Evolutionary conservation across 306 rosid genomes (phyloP).

Genomic region (Canavalia gladiata): DNA sequence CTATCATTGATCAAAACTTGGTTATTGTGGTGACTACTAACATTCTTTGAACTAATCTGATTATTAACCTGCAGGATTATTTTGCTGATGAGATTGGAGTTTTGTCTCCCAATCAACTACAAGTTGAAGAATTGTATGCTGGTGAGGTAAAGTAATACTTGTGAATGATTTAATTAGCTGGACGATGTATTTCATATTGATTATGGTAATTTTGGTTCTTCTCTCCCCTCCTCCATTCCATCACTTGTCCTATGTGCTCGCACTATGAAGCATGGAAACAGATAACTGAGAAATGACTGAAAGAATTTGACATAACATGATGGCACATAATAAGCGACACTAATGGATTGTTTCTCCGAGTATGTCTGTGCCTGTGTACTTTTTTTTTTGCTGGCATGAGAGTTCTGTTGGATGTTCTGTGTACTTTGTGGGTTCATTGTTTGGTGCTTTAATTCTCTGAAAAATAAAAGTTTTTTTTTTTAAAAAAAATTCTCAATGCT

Average conservation of each 20-base stretch:
- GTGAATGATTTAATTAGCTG: slow-evolving; percentile 29
- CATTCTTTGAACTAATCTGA: slow-evolving; percentile 33
- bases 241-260: slow-evolving; percentile 10
- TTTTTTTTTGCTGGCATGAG: slow-evolving; percentile 26
- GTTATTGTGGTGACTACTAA: slow-evolving; percentile 20
- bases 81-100: slow-evolving; percentile 96
- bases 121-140: slow-evolving; percentile 76
- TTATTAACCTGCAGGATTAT: slow-evolving; percentile 65
- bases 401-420: slow-evolving; percentile 15
- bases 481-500: background rate
- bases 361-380: slow-evolving; percentile 2
- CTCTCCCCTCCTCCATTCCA: slow-evolving; percentile 14
- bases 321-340: slow-evolving; percentile 9
- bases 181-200: slow-evolving; percentile 39
- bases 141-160: slow-evolving; percentile 78
- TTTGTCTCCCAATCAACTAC: slow-evolving; percentile 85
- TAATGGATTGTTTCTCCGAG: slow-evolving; percentile 32
- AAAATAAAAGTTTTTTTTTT: slow-evolving; percentile 20
- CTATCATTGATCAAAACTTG: slow-evolving; percentile 8
- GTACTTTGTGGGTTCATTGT: slow-evolving; percentile 1
- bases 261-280: slow-evolving; percentile 13
- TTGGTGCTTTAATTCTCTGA: slow-evolving; percentile 15
- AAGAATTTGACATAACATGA: slow-evolving; percentile 13
- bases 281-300: slow-evolving; percentile 1
- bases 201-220: slow-evolving; percentile 25